Evolutionary conservation across 2,329 filamentous ascomycete species (phyloP).

Genomic region (Sphaerulina musiva): DNA sequence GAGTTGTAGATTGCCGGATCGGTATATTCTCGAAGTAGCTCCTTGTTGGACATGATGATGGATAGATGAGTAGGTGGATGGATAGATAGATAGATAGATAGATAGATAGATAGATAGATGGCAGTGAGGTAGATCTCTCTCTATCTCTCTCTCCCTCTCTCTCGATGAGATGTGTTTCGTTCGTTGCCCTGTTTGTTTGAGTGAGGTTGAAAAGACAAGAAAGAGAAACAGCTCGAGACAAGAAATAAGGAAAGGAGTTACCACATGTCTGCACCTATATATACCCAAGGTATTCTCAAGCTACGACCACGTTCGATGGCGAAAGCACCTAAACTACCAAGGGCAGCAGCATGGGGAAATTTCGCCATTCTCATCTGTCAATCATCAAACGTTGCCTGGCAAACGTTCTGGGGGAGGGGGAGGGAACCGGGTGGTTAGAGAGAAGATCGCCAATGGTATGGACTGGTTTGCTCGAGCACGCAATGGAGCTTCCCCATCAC

Average conservation of each 20-base stretch:
- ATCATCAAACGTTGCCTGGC: neutral
- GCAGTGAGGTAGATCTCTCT: no score
- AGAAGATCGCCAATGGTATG: conserved; percentile 3
- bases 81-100: no score
- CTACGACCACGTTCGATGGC: no score
- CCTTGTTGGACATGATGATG: conserved; percentile 8
- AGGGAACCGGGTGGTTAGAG: no score
- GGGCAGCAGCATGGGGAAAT: neutral
- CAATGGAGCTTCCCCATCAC: conserved; percentile 13
- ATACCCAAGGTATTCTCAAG: neutral
- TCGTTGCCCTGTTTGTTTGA: no score
- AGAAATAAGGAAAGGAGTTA: neutral
- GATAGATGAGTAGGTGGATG: neutral
- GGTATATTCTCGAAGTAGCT: conserved; percentile 19
- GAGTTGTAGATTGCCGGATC: conserved; percentile 25
- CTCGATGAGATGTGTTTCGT: no score
- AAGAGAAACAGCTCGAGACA: neutral
- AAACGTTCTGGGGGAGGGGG: neutral
- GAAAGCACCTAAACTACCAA: neutral
- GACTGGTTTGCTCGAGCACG: conserved; percentile 6
- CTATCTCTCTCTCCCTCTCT: no score
- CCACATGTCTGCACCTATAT: neutral
- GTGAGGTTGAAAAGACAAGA: neutral
- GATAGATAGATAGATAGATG: no score
- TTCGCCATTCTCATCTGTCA: neutral